Evolutionary conservation across 768 basidiomycete genomes (phyloP).

Genomic region (Leccinum arenicola): DNA sequence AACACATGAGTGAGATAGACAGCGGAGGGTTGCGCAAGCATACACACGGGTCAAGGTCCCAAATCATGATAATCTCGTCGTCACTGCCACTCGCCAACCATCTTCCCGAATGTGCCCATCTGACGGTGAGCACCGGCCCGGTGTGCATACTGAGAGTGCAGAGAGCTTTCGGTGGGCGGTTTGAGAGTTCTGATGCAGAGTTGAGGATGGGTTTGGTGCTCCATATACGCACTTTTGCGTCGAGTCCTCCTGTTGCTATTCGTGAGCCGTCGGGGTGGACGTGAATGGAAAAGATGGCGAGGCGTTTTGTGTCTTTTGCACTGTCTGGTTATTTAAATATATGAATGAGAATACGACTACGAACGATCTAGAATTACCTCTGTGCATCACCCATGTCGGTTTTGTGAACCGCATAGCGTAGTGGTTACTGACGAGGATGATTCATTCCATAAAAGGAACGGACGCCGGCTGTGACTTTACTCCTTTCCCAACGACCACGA

Average conservation of each 20-base stretch:
- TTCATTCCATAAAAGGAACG: background rate
- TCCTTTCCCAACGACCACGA: conserved; percentile 17
- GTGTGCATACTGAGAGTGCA: conserved; percentile 93
- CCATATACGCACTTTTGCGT: conserved; percentile 97
- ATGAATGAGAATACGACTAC: background rate
- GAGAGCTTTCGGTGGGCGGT: conserved; percentile 78
- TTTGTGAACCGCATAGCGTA: conserved; percentile 78
- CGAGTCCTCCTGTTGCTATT: conserved; percentile 95
- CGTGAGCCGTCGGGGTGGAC: conserved; percentile 95
- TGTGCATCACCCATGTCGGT: conserved; percentile 84
- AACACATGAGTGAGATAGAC: conserved; percentile 3
- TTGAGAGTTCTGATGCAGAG: conserved; percentile 58
- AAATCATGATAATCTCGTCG: conserved; percentile 93
- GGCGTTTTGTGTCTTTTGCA: conserved; percentile 56
- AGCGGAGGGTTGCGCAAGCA: background rate
- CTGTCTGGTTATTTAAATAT: conserved; percentile 29
- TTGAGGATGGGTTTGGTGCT: conserved; percentile 93
- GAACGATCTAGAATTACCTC: conserved; percentile 37
- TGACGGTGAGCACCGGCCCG: conserved; percentile 84
- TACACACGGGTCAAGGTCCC: conserved; percentile 93
- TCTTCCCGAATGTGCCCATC: conserved; percentile 92
- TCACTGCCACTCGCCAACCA: conserved; percentile 97
- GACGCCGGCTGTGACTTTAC: background rate
- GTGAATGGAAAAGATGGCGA: conserved; percentile 89
- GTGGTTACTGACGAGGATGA: background rate